Percentiles rank a stretch among this genome's conserved stretches.
Evolutionary conservation across 352 stramenopile species (phyloP).

Genomic region (Phytophthora niederhauseri): DNA sequence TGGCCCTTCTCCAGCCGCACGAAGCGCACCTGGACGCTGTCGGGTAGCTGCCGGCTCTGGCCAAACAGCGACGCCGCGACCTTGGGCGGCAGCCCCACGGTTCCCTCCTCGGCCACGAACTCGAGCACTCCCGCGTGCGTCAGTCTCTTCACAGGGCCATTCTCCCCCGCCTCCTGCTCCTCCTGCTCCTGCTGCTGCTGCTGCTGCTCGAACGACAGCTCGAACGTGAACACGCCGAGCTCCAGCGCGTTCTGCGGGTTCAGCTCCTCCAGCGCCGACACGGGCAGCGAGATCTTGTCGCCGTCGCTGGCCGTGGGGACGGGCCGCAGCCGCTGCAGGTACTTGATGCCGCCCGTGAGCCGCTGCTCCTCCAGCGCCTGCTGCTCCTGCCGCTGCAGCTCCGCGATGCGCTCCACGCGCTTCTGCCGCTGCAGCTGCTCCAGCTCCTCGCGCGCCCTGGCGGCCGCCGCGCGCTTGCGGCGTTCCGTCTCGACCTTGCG

Average conservation of each 20-base stretch:
- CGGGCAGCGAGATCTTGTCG: conserved; percentile 81
- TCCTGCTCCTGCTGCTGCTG: conserved; percentile 1
- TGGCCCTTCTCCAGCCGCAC: conserved; percentile 74
- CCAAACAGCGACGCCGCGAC: conserved; percentile 72
- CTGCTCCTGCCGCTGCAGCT: conserved; percentile 55
- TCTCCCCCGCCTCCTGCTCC: not conserved
- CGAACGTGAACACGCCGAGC: conserved; percentile 82
- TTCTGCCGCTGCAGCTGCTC: conserved; percentile 53
- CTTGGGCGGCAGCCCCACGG: conserved; percentile 78
- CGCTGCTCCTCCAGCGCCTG: conserved; percentile 70
- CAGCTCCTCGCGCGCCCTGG: conserved; percentile 48
- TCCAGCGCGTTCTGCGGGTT: conserved; percentile 82
- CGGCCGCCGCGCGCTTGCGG: conserved; percentile 50
- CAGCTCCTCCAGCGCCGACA: conserved; percentile 76
- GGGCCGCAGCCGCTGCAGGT: conserved; percentile 51
- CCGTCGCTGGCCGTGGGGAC: conserved; percentile 58
- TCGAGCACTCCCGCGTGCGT: conserved; percentile 84
- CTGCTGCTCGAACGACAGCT: conserved; percentile 50
- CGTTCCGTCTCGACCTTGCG: conserved; percentile 60
- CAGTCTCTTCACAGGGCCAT: not conserved
- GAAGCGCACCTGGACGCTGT: conserved; percentile 64
- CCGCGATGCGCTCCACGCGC: conserved; percentile 56
- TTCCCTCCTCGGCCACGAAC: conserved; percentile 81
- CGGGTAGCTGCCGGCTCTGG: conserved; percentile 26
- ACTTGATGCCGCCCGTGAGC: conserved; percentile 74